A percentile compares a stretch with the other conserved stretches of the same genome.
These are phyloP conservation scores for Erodium chrysanthum DNA, from an alignment of 441 rosid genomes.

Conservation along the genomic window DNA sequence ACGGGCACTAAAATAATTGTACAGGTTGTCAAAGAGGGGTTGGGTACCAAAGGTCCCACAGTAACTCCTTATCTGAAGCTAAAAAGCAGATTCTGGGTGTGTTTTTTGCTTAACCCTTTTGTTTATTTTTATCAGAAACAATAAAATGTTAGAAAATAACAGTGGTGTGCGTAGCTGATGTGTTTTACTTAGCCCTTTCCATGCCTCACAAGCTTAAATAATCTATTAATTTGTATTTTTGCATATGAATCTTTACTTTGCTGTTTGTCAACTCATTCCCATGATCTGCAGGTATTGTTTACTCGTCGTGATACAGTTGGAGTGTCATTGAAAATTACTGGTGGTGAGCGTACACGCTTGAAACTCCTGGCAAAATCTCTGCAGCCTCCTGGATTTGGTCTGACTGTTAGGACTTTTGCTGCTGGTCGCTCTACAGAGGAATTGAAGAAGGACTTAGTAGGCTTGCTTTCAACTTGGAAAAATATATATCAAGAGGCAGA, in stretches of 20 bases:
- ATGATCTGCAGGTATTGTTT: constrained; percentile 48
- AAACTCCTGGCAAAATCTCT: constrained; percentile 81
- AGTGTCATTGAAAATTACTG: constrained; percentile 69
- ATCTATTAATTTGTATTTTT: background rate
- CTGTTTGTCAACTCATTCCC: constrained; percentile 16
- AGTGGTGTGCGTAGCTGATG: too few species aligned
- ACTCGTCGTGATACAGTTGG: constrained; percentile 57
- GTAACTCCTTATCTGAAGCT: constrained; percentile 81
- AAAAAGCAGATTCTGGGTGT: constrained; percentile 94
- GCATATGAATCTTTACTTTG: constrained; percentile 4
- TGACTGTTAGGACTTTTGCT: constrained; percentile 87
- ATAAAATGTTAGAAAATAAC: too few species aligned
- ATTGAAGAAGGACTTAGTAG: constrained; percentile 76
- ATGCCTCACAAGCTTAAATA: constrained; percentile 7
- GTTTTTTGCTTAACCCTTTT: too few species aligned
- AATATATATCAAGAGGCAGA: constrained; percentile 72
- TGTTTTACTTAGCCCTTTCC: constrained; percentile 16
- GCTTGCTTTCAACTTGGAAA: constrained; percentile 82
- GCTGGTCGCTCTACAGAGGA: constrained; percentile 80
- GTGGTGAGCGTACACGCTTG: constrained; percentile 75
- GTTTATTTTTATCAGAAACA: too few species aligned
- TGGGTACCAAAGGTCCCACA: constrained; percentile 87
- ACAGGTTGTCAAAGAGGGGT: constrained; percentile 95
- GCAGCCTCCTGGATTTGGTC: constrained; percentile 86
- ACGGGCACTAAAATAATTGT: constrained; percentile 88